Base-by-base conservation (phyloP, 257 asterid species). In the Avicennia marina region DNA sequence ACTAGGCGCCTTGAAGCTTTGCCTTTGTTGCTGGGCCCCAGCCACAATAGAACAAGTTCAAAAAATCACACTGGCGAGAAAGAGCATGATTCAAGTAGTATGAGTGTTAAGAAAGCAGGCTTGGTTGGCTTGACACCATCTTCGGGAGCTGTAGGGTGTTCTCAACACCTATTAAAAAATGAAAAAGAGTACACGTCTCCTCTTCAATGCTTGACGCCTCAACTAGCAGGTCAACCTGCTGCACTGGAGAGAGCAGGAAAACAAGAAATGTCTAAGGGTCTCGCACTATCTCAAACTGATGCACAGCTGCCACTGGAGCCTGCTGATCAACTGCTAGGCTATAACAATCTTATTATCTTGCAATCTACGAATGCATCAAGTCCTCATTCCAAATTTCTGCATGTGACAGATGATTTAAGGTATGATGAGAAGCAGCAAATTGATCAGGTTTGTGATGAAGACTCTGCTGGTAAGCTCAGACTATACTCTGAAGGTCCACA, bases 101-200 rank as follows among this genome's bases (percentile, higher is more conserved):
- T 33, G 18, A 70, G 45, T 45, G 78, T 58, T 41, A 70, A 68
- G 75, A 79, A 68, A 59, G 74, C 52, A 48, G 76, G 76, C 59
- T 56, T 62, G 63, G 66, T 70, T 34, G 81, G 81, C 13, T 53
- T 63, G 53, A 65, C 22, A 56, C 65, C 65, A 32, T 22, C 73
- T 34, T n/a, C n/a, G n/a, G 60, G 71, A 36, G 44, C 61, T 60
- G 36, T 49, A 18, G 44, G 54, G 27, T 29, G 62, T 18, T 52
- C 72, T 62, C 73, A 62, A 29, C 13, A 54, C 48, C 66, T 20
- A 25, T 50, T 43, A 58, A 53, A 41, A 39, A 70, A 69, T 56
- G 70, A 74, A 43, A 76, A 77, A 57, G 94, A 81, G 75, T 79
- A 87, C 43, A 32, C 52, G 50, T 50, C 62, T 41, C 79, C 79